Conservation (phyloP, 2,329 filamentous ascomycete genomes). For the Aspergillus caelatus region DNA sequence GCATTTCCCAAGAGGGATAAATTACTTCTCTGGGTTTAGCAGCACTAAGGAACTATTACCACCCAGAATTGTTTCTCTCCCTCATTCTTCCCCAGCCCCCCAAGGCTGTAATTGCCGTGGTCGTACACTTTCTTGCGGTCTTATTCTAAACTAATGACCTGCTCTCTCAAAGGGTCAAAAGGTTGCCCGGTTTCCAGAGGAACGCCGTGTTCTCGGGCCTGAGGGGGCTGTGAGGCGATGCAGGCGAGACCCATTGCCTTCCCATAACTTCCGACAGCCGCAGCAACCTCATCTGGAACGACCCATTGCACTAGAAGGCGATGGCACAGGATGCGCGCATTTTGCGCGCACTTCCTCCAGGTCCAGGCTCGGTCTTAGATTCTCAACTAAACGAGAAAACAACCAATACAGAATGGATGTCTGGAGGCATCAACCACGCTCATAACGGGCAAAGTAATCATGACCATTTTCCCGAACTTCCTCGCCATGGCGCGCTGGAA, state of each 20-base stretch:
- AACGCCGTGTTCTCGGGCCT: conserved; percentile 5
- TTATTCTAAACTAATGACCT: background rate
- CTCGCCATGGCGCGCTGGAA: conserved; percentile 25
- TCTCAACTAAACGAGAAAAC: conserved; percentile 27
- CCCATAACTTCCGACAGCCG: conserved; percentile 26
- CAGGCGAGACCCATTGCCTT: conserved; percentile 22
- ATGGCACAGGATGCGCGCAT: conserved; percentile 37
- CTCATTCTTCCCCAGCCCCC: background rate
- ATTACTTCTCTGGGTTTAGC: conserved; percentile 8
- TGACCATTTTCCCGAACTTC: conserved; percentile 19
- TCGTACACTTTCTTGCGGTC: background rate
- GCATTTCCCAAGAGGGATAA: background rate
- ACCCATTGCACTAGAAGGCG: conserved; percentile 26
- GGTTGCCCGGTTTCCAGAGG: conserved; percentile 8
- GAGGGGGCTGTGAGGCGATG: conserved; percentile 29
- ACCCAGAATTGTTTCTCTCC: too few relatives aligned
- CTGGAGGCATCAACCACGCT: conserved; percentile 13
- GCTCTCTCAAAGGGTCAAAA: background rate
- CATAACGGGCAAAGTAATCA: conserved; percentile 23
- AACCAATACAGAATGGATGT: conserved; percentile 18
- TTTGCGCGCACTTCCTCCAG: conserved; percentile 23
- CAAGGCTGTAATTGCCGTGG: background rate
- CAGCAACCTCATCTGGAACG: conserved; percentile 23
- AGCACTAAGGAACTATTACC: background rate
- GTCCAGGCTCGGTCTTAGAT: conserved; percentile 21